phyloP scores from a whole-genome alignment of 2,329 filamentous ascomycete genomes.

The Acrodontium crateriforme region DNA sequence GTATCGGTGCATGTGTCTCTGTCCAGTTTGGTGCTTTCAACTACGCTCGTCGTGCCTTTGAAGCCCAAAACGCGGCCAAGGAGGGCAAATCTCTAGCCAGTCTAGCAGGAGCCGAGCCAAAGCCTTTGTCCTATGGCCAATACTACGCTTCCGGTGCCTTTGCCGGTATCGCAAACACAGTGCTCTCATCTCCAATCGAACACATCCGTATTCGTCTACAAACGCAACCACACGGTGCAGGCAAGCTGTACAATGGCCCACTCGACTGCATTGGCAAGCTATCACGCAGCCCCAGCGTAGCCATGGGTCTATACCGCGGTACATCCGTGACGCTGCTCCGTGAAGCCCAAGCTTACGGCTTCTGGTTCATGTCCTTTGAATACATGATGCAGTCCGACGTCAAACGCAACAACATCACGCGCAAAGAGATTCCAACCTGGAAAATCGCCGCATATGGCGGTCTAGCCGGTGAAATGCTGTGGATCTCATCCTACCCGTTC shows the following conservation, averaged over 20 bases:
- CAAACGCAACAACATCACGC: slow-evolving; percentile 57
- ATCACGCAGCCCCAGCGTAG: slow-evolving; percentile 50
- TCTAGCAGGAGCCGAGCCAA: slow-evolving; percentile 14
- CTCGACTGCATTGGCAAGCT: slow-evolving; percentile 85
- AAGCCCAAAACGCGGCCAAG: slow-evolving; percentile 49
- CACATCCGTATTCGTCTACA: slow-evolving; percentile 93
- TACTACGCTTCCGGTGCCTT: slow-evolving; percentile 88
- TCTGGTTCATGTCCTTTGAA: slow-evolving; percentile 93
- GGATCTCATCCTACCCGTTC: slow-evolving; percentile 86
- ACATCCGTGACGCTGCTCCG: slow-evolving; percentile 72
- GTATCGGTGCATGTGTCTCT: slow-evolving; percentile 90
- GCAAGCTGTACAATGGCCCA: slow-evolving; percentile 66
- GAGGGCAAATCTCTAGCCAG: slow-evolving; percentile 10
- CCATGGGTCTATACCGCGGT: slow-evolving; percentile 72
- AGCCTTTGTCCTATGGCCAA: slow-evolving; percentile 59
- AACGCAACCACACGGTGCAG: slow-evolving; percentile 81
- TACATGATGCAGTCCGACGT: slow-evolving; percentile 90
- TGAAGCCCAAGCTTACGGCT: slow-evolving; percentile 87
- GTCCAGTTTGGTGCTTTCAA: slow-evolving; percentile 98
- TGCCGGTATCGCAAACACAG: slow-evolving; percentile 78
- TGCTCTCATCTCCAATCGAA: slow-evolving; percentile 84
- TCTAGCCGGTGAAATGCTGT: slow-evolving; percentile 82
- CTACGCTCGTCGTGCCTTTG: slow-evolving; percentile 73
- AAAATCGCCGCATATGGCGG: slow-evolving; percentile 91
- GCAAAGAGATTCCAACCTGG: slow-evolving; percentile 64